Evolutionary conservation across 768 basidiomycete genomes (phyloP).

Genomic region (Pholiota conissans): DNA sequence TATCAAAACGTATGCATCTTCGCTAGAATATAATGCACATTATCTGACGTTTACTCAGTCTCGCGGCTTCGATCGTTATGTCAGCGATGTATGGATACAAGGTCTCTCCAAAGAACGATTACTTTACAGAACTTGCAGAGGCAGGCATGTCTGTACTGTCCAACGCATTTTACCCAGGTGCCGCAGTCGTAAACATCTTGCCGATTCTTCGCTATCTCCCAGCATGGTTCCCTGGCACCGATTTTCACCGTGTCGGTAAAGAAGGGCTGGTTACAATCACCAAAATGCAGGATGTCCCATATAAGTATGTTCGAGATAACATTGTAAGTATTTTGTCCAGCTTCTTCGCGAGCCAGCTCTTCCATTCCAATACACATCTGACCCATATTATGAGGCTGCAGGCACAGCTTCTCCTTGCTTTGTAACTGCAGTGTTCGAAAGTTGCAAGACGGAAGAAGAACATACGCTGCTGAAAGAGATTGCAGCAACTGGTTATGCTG

Average conservation of each 20-base stretch:
- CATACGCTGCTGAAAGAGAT: not conserved
- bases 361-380: not conserved
- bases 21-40: not conserved
- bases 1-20: constrained; percentile 1
- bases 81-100: constrained; percentile 14
- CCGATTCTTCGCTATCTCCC: constrained; percentile 14
- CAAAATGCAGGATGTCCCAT: constrained; percentile 1
- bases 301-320: not conserved
- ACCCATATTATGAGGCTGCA: not conserved
- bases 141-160: constrained; percentile 1
- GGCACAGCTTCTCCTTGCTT: not conserved
- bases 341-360: not conserved
- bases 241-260: constrained; percentile 3
- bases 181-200: constrained; percentile 9
- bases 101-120: not conserved
- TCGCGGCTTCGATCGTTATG: constrained; percentile 11
- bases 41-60: not conserved
- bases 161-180: constrained; percentile 8
- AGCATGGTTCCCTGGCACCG: constrained; percentile 14
- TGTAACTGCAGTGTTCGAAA: not conserved
- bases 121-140: constrained; percentile 3
- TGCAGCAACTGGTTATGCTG: not conserved
- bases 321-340: not conserved
- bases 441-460: not conserved
- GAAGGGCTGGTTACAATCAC: not conserved